phyloP scores from a whole-genome alignment of 352 stramenopile species.

The Phytopythium litorale region DNA sequence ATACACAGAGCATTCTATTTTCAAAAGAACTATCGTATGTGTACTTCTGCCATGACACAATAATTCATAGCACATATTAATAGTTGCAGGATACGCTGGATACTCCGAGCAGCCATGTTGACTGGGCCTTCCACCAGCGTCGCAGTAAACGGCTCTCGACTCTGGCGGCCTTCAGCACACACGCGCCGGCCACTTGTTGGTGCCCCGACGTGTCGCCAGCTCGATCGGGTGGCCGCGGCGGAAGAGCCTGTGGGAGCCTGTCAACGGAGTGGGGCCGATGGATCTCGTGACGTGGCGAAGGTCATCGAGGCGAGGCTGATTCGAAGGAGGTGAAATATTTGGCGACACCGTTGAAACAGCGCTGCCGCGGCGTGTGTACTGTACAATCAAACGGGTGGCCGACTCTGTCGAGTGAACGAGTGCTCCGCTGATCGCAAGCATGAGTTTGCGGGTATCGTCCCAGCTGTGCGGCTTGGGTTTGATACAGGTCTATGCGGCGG shows the following conservation, averaged over 20 bases:
- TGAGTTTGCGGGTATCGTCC: neutral
- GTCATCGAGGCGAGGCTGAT: neutral
- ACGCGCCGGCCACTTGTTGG: neutral
- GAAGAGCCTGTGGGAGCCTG: neutral
- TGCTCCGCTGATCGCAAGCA: conserved; percentile 1
- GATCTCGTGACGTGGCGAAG: conserved; percentile 3
- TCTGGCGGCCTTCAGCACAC: neutral
- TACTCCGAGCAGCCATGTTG: neutral
- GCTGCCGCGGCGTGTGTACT: neutral
- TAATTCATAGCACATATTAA: neutral
- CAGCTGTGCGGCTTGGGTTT: neutral
- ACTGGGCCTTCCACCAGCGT: neutral
- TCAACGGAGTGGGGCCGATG: neutral
- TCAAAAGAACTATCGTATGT: too few species aligned
- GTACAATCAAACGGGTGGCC: neutral
- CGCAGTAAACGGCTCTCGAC: conserved; percentile 1
- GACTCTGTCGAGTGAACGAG: neutral
- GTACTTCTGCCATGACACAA: too few species aligned
- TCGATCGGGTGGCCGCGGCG: neutral
- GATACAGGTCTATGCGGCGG: neutral
- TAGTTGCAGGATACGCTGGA: neutral
- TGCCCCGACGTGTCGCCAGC: neutral
- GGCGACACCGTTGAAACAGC: neutral
- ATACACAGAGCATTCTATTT: neutral
- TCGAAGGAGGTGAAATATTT: neutral